phyloP scores from a whole-genome alignment of 169 alveolate genomes.

The Cryptosporidium andersoni region DNA sequence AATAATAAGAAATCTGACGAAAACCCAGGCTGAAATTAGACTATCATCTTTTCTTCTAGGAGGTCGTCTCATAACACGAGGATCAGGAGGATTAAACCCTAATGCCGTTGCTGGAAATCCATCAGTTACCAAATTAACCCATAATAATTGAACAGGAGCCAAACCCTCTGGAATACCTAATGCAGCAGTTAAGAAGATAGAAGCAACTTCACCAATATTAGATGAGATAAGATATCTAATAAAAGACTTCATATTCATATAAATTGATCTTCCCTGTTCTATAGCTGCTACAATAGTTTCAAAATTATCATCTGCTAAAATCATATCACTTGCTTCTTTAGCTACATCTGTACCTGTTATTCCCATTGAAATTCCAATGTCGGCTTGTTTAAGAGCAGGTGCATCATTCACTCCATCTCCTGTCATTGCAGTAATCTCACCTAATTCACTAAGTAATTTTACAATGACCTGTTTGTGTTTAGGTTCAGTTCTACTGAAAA shows the following conservation, averaged over 20 bases:
- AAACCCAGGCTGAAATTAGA: slow-evolving; percentile 92
- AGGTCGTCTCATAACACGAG: slow-evolving; percentile 94
- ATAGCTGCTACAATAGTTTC: slow-evolving; percentile 98
- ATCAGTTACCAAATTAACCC: slow-evolving; percentile 99
- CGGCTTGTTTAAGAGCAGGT: slow-evolving; percentile 98
- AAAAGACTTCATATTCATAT: slow-evolving; percentile 98
- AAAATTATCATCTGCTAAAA: slow-evolving; percentile 98
- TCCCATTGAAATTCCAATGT: slow-evolving; percentile 99
- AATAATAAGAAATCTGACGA: slow-evolving; percentile 91
- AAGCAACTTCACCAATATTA: slow-evolving; percentile 99
- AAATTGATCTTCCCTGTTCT: slow-evolving; percentile 98
- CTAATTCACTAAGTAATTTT: slow-evolving; percentile 88
- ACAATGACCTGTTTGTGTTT: slow-evolving; percentile 97
- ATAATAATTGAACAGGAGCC: slow-evolving; percentile 97
- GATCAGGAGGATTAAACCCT: slow-evolving; percentile 99
- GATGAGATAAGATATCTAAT: slow-evolving; percentile 97
- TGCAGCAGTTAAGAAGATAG: slow-evolving; percentile 98
- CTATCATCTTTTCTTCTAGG: slow-evolving; percentile 96
- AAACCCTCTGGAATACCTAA: slow-evolving; percentile 96
- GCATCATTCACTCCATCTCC: slow-evolving; percentile 99
- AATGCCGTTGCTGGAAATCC: slow-evolving; percentile 99
- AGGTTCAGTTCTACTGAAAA: slow-evolving; percentile 99
- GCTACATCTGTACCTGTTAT: slow-evolving; percentile 99
- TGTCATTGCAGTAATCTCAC: slow-evolving; percentile 96
- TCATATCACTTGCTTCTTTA: slow-evolving; percentile 99